phyloP scores from a whole-genome alignment of 352 stramenopile species.

The Phytophthora pluvialis region DNA sequence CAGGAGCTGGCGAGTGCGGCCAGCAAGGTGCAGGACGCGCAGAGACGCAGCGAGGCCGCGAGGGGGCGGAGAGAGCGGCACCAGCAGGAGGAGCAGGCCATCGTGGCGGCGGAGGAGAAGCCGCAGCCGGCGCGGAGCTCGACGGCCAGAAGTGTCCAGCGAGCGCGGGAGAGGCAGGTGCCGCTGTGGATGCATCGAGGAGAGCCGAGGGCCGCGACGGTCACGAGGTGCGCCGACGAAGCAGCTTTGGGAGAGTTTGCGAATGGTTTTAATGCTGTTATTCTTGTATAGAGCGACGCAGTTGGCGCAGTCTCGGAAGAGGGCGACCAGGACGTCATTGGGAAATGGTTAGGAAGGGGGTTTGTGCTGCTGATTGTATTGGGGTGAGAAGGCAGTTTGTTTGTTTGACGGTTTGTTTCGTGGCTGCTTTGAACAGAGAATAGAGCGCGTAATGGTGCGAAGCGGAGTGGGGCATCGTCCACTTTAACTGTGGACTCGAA shows the following conservation, averaged over 20 bases:
- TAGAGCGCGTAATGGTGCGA: conserved; percentile 20
- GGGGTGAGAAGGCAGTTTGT: background rate
- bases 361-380: background rate
- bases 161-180: conserved; percentile 13
- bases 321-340: conserved; percentile 11
- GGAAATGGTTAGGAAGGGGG: conserved; percentile 11
- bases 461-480: conserved; percentile 16
- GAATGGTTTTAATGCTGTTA: background rate
- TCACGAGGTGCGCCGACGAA: conserved; percentile 13
- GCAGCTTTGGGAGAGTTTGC: background rate
- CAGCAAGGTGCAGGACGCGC: conserved; percentile 34
- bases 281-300: conserved; percentile 23
- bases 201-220: conserved; percentile 18
- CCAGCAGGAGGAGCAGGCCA: conserved; percentile 23
- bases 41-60: conserved; percentile 27
- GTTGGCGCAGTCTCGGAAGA: conserved; percentile 22
- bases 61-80: conserved; percentile 21
- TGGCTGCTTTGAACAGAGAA: conserved; percentile 26
- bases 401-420: conserved; percentile 1
- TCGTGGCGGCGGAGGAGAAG: conserved; percentile 16
- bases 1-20: conserved; percentile 38
- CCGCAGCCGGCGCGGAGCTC: conserved; percentile 6
- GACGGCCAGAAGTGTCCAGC: background rate
- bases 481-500: conserved; percentile 16
- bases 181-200: conserved; percentile 27